Evolutionary conservation across 148 eudicot species (phyloP).

Genomic region (Vaccinium darrowii): DNA sequence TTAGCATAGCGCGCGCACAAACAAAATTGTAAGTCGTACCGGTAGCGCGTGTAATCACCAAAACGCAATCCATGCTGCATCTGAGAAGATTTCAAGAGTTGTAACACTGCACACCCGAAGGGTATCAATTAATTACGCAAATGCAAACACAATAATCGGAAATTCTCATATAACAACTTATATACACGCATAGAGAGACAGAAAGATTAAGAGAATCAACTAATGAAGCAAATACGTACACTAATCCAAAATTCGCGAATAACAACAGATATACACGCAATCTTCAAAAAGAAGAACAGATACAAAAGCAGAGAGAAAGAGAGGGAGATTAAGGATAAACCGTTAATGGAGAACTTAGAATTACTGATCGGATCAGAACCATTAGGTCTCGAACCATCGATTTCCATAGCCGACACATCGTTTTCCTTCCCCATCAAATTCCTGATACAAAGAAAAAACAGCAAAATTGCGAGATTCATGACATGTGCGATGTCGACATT

Average conservation of each 20-base stretch:
- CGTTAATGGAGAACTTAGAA: conserved; percentile 76
- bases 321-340: conserved; percentile 24
- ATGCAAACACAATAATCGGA: neutral
- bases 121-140: neutral
- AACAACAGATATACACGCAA: neutral
- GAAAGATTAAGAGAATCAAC: too few relatives aligned
- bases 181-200: too few relatives aligned
- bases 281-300: too few relatives aligned
- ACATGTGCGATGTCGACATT: neutral
- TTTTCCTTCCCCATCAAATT: conserved; percentile 61
- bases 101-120: conserved; percentile 49
- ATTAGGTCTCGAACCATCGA: conserved; percentile 44
- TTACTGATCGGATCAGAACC: conserved; percentile 49
- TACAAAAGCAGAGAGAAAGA: neutral
- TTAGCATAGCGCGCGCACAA: neutral
- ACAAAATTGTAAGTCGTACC: conserved; percentile 21
- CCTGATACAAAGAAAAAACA: neutral
- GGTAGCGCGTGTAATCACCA: conserved; percentile 72
- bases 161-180: neutral
- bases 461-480: neutral
- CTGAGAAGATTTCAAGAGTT: conserved; percentile 85
- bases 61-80: conserved; percentile 96
- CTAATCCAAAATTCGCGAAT: neutral
- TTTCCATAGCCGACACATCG: conserved; percentile 61
- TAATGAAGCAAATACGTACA: neutral